These are phyloP conservation scores for Claviceps fusiformis DNA, from an alignment of 2,329 filamentous ascomycete genomes.

Conservation along the genomic window DNA sequence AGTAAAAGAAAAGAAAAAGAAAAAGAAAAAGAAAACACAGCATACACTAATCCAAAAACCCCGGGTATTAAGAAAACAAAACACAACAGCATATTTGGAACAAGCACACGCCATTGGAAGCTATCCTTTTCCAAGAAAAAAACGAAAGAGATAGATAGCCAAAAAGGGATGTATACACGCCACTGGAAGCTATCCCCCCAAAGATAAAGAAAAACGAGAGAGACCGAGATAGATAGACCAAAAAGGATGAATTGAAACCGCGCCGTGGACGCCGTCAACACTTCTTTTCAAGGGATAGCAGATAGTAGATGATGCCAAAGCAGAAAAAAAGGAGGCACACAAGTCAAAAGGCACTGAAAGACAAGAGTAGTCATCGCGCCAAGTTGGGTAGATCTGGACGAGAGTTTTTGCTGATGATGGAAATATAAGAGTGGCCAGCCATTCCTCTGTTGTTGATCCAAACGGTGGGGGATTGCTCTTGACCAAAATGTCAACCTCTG, in stretches of 20 bases:
- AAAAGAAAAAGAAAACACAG: not conserved
- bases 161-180: too few species aligned
- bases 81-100: not conserved
- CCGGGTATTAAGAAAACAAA: not conserved
- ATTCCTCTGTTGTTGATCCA: too few species aligned
- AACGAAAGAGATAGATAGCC: too few species aligned
- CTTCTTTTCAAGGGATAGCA: conserved; percentile 8
- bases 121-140: too few species aligned
- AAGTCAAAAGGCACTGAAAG: not conserved
- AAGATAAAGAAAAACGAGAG: not conserved
- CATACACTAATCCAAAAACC: not conserved
- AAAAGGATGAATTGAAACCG: conserved; percentile 18
- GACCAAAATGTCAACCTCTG: too few species aligned
- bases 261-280: conserved; percentile 16
- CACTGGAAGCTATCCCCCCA: not conserved
- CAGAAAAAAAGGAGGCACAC: not conserved
- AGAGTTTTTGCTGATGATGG: not conserved
- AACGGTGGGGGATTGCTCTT: too few species aligned
- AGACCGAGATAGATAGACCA: not conserved
- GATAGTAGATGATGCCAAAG: not conserved
- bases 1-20: not conserved
- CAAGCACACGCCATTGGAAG: not conserved
- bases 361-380: not conserved
- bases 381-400: not conserved
- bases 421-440: too few species aligned